These are phyloP conservation scores for Phlyctochytrium bullatum DNA, from an alignment of 192 early-diverging fungal genomes.

Conservation along the genomic window DNA sequence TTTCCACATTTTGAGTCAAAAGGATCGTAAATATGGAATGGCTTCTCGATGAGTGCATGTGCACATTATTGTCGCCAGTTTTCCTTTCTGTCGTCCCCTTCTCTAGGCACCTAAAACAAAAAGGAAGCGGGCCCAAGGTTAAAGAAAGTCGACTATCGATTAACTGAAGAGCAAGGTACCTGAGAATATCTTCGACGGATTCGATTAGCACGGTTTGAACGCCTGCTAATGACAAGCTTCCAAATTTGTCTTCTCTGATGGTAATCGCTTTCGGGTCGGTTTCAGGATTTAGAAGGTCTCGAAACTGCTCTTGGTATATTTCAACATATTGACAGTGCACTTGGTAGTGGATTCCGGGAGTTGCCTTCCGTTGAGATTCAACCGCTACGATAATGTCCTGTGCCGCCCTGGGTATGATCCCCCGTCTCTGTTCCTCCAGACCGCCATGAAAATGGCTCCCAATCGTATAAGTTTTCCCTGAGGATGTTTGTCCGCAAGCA, in stretches of 20 bases:
- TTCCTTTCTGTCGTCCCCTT: constrained; percentile 38
- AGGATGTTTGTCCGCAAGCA: constrained; percentile 61
- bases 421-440: constrained; percentile 30
- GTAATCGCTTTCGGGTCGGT: constrained; percentile 36
- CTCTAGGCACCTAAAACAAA: constrained; percentile 43
- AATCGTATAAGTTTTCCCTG: constrained; percentile 60
- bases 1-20: constrained; percentile 40
- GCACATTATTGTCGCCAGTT: constrained; percentile 52
- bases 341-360: constrained; percentile 25
- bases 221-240: constrained; percentile 40
- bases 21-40: constrained; percentile 53
- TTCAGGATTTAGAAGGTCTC: constrained; percentile 41
- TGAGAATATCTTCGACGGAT: constrained; percentile 25
- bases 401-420: constrained; percentile 52
- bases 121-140: too few species aligned
- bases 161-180: too few species aligned
- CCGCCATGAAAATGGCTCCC: constrained; percentile 27
- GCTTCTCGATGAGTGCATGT: constrained; percentile 39
- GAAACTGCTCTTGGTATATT: constrained; percentile 59
- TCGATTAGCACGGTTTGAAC: constrained; percentile 33
- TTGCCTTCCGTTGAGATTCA: constrained; percentile 18
- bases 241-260: constrained; percentile 46
- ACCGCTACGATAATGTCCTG: constrained; percentile 13
- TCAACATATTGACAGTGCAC: constrained; percentile 50
- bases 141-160: too few species aligned